Conservation (phyloP, 2,329 filamentous ascomycete genomes). For the Fusarium lyarnte region DNA sequence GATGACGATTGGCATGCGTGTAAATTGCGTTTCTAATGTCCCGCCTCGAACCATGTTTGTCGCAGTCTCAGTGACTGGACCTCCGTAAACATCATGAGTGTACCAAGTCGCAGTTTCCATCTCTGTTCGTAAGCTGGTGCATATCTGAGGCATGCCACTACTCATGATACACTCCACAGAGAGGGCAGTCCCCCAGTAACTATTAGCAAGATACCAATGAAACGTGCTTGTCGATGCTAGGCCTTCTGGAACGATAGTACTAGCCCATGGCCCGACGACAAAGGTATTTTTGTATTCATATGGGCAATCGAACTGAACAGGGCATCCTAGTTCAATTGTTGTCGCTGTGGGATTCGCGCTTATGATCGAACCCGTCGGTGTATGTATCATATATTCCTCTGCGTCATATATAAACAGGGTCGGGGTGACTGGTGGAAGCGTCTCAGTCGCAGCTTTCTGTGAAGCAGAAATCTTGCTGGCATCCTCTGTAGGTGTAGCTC, state of each 20-base stretch:
- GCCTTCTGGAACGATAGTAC: not conserved
- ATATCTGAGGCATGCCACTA: not conserved
- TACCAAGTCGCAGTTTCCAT: not conserved
- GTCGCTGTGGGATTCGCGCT: not conserved
- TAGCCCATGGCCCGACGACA: constrained; percentile 14
- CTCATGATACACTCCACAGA: constrained; percentile 5
- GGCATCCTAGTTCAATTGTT: not conserved
- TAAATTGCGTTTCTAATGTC: not conserved
- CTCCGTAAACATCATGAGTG: too few relatives aligned
- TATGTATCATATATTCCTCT: not conserved
- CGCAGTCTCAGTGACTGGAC: not conserved
- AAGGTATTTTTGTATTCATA: not conserved
- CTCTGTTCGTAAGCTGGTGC: not conserved
- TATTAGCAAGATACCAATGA: not conserved
- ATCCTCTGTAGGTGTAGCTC: not conserved
- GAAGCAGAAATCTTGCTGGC: not conserved
- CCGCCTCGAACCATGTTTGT: too few relatives aligned
- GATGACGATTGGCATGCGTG: not conserved
- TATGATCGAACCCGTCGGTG: not conserved
- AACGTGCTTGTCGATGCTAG: not conserved
- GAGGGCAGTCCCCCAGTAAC: accelerated
- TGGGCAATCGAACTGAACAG: not conserved
- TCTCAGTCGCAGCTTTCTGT: not conserved
- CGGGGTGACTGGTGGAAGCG: not conserved
- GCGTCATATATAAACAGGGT: not conserved